phyloP scores from a whole-genome alignment of 352 stramenopile genomes.

The Globisporangium cylindrosporum region DNA sequence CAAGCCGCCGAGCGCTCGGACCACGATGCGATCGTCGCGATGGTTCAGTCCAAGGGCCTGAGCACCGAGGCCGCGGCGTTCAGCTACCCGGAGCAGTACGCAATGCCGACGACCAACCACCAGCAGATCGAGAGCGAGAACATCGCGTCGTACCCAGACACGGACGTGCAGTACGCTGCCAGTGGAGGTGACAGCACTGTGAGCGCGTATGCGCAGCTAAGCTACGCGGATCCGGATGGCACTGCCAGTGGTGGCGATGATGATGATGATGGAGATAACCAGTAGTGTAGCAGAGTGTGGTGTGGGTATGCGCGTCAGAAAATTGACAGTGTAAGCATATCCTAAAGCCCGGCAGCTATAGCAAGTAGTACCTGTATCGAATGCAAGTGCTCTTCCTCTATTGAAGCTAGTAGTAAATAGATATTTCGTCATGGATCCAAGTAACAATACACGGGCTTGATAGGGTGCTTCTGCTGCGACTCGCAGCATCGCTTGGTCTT shows the following conservation, averaged over 20 bases:
- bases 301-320: neutral
- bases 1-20: conserved; percentile 82
- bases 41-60: conserved; percentile 69
- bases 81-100: conserved; percentile 75
- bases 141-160: conserved; percentile 72
- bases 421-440: conserved; percentile 21
- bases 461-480: conserved; percentile 13
- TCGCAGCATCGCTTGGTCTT: conserved; percentile 9
- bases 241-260: conserved; percentile 20
- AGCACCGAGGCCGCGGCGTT: conserved; percentile 66
- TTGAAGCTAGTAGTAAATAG: neutral
- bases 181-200: conserved; percentile 6
- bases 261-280: conserved; percentile 18
- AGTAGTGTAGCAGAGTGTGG: conserved; percentile 16
- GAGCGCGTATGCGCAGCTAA: conserved; percentile 49
- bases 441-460: conserved; percentile 51
- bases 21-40: conserved; percentile 85
- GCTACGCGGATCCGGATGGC: conserved; percentile 42
- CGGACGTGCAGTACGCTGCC: conserved; percentile 49
- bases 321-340: neutral
- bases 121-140: conserved; percentile 63
- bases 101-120: conserved; percentile 65
- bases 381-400: neutral
- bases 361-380: neutral
- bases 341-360: neutral